Conservation (phyloP, 1,284 basidiomycete species). For the Cutaneotrichosporon cyanovorans region DNA sequence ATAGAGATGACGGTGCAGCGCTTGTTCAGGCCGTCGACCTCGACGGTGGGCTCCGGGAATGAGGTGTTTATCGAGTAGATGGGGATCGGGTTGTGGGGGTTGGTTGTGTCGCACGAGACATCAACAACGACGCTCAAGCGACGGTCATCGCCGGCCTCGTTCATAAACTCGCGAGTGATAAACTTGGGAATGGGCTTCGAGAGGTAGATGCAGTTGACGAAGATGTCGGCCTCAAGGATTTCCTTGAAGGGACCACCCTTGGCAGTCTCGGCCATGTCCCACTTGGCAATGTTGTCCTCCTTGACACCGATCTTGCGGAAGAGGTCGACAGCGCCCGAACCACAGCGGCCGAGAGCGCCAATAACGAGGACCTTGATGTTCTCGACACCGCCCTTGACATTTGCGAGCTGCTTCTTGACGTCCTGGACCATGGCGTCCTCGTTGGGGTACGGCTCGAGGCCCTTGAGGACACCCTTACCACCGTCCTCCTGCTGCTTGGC, state of each 20-base stretch:
- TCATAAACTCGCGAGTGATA: constrained; percentile 67
- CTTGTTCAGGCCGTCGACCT: constrained; percentile 53
- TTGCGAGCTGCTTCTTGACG: constrained; percentile 60
- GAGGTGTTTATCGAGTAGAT: constrained; percentile 95
- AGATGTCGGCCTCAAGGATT: constrained; percentile 94
- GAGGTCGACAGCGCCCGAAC: constrained; percentile 90
- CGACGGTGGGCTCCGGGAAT: constrained; percentile 86
- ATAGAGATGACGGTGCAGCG: constrained; percentile 81
- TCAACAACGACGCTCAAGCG: constrained; percentile 83
- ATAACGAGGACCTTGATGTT: constrained; percentile 87
- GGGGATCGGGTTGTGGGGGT: constrained; percentile 96
- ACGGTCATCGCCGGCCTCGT: constrained; percentile 61
- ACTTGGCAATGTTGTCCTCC: constrained; percentile 93
- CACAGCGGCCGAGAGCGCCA: constrained; percentile 91
- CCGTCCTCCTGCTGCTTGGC: constrained; percentile 61
- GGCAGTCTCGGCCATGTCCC: constrained; percentile 95
- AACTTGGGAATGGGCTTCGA: constrained; percentile 83
- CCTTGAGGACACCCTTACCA: constrained; percentile 54
- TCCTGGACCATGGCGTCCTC: constrained; percentile 70
- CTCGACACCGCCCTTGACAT: constrained; percentile 55
- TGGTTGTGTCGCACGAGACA: constrained; percentile 98
- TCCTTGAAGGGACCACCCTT: constrained; percentile 96
- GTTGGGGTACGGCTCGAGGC: constrained; percentile 68
- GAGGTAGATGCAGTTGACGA: constrained; percentile 99
- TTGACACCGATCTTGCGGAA: constrained; percentile 88